Percentiles rank a stretch among this genome's conserved stretches.
These are phyloP conservation scores for Moricandia moricandioides DNA, from an alignment of 345 rosid species.

Conservation along the genomic window DNA sequence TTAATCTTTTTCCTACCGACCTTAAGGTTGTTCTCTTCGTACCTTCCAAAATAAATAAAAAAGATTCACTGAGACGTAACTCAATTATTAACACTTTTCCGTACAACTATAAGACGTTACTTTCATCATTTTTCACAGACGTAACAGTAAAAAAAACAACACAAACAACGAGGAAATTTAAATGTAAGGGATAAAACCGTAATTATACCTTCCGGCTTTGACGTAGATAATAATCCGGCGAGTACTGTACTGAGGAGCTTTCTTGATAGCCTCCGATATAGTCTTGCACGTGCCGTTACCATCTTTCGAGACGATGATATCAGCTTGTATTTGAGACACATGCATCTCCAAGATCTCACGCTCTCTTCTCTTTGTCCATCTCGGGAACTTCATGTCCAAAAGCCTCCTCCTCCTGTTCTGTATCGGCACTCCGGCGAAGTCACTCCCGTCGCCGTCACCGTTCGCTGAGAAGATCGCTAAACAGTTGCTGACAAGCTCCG, in stretches of 20 bases:
- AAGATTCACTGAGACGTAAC: conserved; percentile 2
- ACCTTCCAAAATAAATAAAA: conserved; percentile 42
- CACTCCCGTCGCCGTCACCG: conserved; percentile 28
- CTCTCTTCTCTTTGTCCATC: conserved; percentile 65
- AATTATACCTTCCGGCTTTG: conserved; percentile 81
- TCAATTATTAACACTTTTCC: conserved; percentile 10
- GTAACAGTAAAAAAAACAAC: neutral
- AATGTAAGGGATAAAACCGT: neutral
- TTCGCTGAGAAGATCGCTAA: conserved; percentile 66
- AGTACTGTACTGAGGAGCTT: conserved; percentile 63
- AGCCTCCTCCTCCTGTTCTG: conserved; percentile 52
- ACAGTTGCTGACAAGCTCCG: conserved; percentile 91
- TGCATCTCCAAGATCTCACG: conserved; percentile 56
- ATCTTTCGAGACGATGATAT: conserved; percentile 73
- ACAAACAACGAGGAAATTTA: neutral
- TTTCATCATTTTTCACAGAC: conserved; percentile 7
- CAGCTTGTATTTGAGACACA: conserved; percentile 63
- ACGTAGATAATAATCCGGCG: conserved; percentile 84
- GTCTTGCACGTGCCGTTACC: conserved; percentile 87
- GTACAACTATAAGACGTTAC: neutral
- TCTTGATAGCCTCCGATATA: conserved; percentile 83
- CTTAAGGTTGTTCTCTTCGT: conserved; percentile 77
- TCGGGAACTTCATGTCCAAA: conserved; percentile 47
- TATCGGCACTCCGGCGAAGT: conserved; percentile 83
- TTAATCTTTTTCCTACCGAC: conserved; percentile 88